Conservation (phyloP, 306 rosid species). For the Vicia faba region DNA sequence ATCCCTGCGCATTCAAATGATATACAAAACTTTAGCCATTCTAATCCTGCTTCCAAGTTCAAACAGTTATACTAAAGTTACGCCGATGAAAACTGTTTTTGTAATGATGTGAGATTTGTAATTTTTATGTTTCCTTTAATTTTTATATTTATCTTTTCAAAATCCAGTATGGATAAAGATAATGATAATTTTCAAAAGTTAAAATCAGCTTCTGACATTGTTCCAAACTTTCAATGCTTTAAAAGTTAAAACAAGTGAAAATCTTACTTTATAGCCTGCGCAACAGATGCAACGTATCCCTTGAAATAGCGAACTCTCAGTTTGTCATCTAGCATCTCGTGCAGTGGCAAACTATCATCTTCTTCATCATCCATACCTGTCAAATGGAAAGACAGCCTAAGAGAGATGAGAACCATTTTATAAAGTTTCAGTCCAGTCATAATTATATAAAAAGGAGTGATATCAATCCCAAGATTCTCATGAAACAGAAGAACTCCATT, state of each 20-base stretch:
- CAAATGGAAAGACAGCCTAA: constrained; percentile 30
- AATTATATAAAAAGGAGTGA: too few relatives aligned
- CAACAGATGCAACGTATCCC: constrained; percentile 68
- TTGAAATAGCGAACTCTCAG: constrained; percentile 69
- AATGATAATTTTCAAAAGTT: neutral
- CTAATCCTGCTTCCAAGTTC: constrained; percentile 16
- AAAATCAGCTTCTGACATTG: neutral
- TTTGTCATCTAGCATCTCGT: constrained; percentile 84
- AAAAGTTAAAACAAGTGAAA: constrained; percentile 1
- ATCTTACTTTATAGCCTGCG: constrained; percentile 80
- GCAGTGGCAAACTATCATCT: constrained; percentile 53
- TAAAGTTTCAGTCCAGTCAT: neutral
- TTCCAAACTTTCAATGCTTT: constrained; percentile 12
- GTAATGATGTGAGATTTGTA: neutral
- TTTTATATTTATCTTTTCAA: neutral
- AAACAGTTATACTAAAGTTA: neutral
- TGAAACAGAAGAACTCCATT: too few relatives aligned
- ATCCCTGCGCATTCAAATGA: constrained; percentile 59
- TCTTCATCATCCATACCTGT: constrained; percentile 96
- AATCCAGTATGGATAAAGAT: neutral
- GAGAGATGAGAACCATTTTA: constrained; percentile 28
- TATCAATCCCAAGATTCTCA: too few relatives aligned
- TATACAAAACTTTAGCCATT: constrained; percentile 3
- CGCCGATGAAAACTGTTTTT: neutral
- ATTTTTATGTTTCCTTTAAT: neutral